Conservation (phyloP, 1,284 basidiomycete genomes). For the Blastosporella zonata region DNA sequence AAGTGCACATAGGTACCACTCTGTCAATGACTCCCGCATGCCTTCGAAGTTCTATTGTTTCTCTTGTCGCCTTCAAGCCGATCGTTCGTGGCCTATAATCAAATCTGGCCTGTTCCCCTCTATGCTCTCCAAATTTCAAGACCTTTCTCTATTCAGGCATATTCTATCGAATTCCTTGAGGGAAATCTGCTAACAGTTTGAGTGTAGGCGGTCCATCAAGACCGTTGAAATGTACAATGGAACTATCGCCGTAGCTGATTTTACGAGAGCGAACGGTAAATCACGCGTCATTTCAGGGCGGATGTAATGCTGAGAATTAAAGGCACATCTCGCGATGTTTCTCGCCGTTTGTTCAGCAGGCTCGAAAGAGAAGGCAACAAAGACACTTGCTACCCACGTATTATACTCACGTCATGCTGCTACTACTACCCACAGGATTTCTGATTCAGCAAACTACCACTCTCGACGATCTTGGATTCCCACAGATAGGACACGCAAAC, state of each 20-base stretch:
- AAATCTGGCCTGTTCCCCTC: constrained; percentile 33
- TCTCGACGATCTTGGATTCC: constrained; percentile 48
- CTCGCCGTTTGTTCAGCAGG: constrained; percentile 61
- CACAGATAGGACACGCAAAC: constrained; percentile 38
- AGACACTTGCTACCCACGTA: neutral
- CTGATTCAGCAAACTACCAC: constrained; percentile 49
- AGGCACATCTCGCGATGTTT: constrained; percentile 57
- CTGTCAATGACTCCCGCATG: constrained; percentile 51
- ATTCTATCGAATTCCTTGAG: constrained; percentile 1
- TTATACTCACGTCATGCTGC: neutral
- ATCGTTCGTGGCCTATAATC: constrained; percentile 17
- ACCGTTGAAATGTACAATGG: constrained; percentile 48
- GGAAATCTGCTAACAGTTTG: neutral
- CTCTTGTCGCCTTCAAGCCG: constrained; percentile 18
- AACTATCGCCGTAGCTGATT: constrained; percentile 47
- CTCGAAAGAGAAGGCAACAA: constrained; percentile 65
- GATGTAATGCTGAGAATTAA: constrained; percentile 4
- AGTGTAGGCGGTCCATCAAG: constrained; percentile 68
- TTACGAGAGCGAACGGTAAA: constrained; percentile 59
- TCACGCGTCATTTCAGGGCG: neutral
- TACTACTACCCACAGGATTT: constrained; percentile 45
- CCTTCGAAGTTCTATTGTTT: constrained; percentile 45
- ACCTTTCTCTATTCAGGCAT: constrained; percentile 68
- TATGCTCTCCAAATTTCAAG: constrained; percentile 59
- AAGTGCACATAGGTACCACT: constrained; percentile 52